These are phyloP conservation scores for Schoenoplectus triqueter DNA, from an alignment of 202 grass and related monocot species.

Conservation along the genomic window DNA sequence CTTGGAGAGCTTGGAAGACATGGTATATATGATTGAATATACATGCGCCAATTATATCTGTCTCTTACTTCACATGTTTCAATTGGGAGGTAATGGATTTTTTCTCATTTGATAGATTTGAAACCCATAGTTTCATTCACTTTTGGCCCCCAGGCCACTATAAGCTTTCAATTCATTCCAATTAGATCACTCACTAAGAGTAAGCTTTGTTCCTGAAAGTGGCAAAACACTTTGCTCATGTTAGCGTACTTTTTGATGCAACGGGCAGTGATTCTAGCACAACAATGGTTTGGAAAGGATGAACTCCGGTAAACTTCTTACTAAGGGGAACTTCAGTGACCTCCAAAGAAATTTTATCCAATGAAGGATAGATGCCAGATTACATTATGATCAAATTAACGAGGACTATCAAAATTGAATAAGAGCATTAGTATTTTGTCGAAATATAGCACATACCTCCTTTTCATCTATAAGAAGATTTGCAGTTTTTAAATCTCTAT, in stretches of 20 bases:
- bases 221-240: constrained; percentile 6
- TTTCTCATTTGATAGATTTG: not conserved
- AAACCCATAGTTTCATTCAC: not conserved
- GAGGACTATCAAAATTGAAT: not conserved
- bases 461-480: constrained; percentile 90
- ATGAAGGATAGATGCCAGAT: not conserved
- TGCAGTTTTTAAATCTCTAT: constrained; percentile 88
- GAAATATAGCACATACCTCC: constrained; percentile 31
- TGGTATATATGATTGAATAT: not conserved
- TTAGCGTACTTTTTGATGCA: not conserved
- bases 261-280: not conserved
- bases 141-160: not conserved
- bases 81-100: no score
- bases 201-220: not conserved
- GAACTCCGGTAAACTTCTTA: not conserved
- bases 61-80: not conserved
- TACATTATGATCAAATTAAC: constrained; percentile 4
- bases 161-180: constrained; percentile 8
- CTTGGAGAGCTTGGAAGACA: not conserved
- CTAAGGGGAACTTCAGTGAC: not conserved
- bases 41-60: not conserved
- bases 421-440: not conserved
- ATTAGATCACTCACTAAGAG: not conserved
- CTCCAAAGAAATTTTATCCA: not conserved
- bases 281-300: not conserved